Base-by-base conservation (phyloP, 345 rosid genomes). In the Hypericum perforatum region DNA sequence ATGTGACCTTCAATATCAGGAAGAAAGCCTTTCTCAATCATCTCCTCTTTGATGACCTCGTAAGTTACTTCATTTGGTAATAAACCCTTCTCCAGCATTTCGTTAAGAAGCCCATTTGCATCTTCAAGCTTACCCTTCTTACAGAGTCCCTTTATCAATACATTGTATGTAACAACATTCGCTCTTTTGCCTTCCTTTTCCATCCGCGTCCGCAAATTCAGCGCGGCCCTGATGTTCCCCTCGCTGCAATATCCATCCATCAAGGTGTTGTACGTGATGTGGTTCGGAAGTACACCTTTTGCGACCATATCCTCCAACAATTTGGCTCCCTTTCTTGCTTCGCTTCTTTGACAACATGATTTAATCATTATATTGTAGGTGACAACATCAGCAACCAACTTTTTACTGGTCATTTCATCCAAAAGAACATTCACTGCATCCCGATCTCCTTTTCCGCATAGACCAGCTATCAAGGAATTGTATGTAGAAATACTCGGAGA, bases 1-100 rank as follows among this genome's bases (percentile, higher is more conserved):
- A 86, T 41, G 69, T 84, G 97, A 16, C 94, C 95, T 73, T 86
- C 74, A 56, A 90, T 80, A 65, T 86, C 88, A 0, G 95, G 97
- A 42, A 84, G 67, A 63, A 90, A 84, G 42, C 94, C 94, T 74
- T 82, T 84, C 38, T 78, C 95, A 60, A 86, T 52, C 90, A 89
- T 81, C 71, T 86, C 94, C 61, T 49, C 73, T 68, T 39, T 81
- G 59, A 89, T 70, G 56, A 79, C 75, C 67, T 86, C 81, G 60
- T 78, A 86, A 6, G 94, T 86, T 45, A 60, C 64, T 54, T 65
- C 41, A 65, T 86, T 86, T 7, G 90, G 94, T 48, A 80, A 59
- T 62, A 90, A 43, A 68, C 94, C 97, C 71, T 70, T 80, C 82
- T 90, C 90, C 69, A 89, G 61, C 92, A 89, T 79, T 77, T 85